Evolutionary conservation across 208 protist genomes (phyloP).

Genomic region (Leishmania guyanensis): DNA sequence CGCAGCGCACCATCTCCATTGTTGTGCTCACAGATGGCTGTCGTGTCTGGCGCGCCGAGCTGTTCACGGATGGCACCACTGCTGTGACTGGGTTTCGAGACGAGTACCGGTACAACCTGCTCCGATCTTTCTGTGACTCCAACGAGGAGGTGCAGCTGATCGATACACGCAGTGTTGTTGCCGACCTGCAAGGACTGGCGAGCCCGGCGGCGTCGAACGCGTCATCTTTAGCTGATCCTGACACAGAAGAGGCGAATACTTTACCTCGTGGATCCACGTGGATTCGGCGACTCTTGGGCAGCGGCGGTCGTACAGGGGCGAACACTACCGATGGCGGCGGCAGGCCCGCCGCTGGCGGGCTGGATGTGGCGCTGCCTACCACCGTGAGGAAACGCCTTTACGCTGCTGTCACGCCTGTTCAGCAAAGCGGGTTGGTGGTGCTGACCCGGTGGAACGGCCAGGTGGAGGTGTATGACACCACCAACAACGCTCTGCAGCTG

Average conservation of each 20-base stretch:
- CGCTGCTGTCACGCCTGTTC: constrained; percentile 63
- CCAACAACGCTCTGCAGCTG: constrained; percentile 17
- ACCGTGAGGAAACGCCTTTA: constrained; percentile 37
- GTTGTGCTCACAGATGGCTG: constrained; percentile 66
- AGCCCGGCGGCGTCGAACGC: neutral
- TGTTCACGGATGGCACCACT: constrained; percentile 51
- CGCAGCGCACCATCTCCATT: constrained; percentile 32
- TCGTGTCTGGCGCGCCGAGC: constrained; percentile 58
- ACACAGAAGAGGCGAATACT: neutral
- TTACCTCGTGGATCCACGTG: constrained; percentile 9
- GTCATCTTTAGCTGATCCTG: neutral
- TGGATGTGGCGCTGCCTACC: constrained; percentile 6
- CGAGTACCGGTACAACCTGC: constrained; percentile 28
- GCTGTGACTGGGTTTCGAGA: constrained; percentile 30
- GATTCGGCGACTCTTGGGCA: constrained; percentile 24
- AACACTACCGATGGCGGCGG: neutral
- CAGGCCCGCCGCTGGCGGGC: neutral
- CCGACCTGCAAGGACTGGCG: constrained; percentile 21
- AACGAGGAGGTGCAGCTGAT: constrained; percentile 29
- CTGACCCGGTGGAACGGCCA: constrained; percentile 71
- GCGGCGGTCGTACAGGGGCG: neutral
- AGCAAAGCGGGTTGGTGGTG: constrained; percentile 50
- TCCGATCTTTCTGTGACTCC: constrained; percentile 24
- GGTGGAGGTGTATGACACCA: constrained; percentile 59
- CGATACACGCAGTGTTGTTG: constrained; percentile 24